Evolutionary conservation across 345 rosid species (phyloP).

Genomic region (Microcos paniculata): DNA sequence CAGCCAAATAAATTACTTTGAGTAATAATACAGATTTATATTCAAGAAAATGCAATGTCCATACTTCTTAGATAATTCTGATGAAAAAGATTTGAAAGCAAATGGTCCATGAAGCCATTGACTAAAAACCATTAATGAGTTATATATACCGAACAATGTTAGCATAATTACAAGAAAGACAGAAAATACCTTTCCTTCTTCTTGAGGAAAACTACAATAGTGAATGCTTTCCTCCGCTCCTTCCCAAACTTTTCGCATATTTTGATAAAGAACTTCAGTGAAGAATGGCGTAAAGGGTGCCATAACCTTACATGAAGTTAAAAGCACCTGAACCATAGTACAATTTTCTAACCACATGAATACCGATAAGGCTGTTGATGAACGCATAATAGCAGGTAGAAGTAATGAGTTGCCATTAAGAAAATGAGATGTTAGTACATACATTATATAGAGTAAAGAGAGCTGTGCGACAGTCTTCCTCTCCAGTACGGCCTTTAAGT

Average conservation of each 20-base stretch:
- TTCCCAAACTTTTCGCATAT: slow-evolving; percentile 71
- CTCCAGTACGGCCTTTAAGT: slow-evolving; percentile 91
- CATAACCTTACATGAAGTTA: slow-evolving; percentile 96
- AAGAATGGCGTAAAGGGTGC: slow-evolving; percentile 99
- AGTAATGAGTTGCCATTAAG: not conserved
- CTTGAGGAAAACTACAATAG: slow-evolving; percentile 76
- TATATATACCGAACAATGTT: not conserved
- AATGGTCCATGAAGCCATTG: not conserved
- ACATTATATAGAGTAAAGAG: slow-evolving; percentile 93
- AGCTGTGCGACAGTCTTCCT: slow-evolving; percentile 84
- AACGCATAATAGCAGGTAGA: not conserved
- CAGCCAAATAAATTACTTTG: not conserved
- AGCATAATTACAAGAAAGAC: not conserved
- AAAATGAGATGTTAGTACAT: slow-evolving; percentile 28
- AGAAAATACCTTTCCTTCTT: slow-evolving; percentile 71
- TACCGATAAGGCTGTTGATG: not conserved
- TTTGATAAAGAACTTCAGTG: slow-evolving; percentile 90
- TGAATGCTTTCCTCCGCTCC: slow-evolving; percentile 89
- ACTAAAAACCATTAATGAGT: not conserved
- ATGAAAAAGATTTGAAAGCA: not conserved
- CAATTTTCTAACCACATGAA: not conserved
- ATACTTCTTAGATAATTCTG: not conserved
- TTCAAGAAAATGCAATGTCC: not conserved
- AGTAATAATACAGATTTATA: not conserved
- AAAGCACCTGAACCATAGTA: slow-evolving; percentile 66